A percentile compares a stretch with the other conserved stretches of the same genome.
These are phyloP conservation scores for Solanum paucissectum DNA, from an alignment of 257 asterid genomes.

Conservation along the genomic window DNA sequence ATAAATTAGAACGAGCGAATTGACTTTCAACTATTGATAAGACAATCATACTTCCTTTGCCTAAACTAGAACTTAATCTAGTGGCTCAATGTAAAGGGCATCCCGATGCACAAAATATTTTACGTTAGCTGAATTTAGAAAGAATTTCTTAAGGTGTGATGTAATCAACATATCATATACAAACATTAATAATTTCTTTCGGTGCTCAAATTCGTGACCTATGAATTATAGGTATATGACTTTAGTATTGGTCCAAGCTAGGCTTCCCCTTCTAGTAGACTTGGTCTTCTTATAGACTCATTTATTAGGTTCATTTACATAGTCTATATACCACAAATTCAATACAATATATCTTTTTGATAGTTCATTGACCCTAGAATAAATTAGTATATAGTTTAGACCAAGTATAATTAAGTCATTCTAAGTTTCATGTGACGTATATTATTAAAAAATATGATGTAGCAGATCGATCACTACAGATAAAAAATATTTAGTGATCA, in stretches of 20 bases:
- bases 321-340: background rate
- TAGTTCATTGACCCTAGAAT: background rate
- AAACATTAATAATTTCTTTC: background rate
- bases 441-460: background rate
- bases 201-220: accelerated
- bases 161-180: background rate
- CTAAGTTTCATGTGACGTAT: background rate
- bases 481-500: no score
- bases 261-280: background rate
- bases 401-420: background rate
- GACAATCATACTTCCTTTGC: background rate
- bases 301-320: background rate
- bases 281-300: background rate
- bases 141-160: accelerated
- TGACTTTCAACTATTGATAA: background rate
- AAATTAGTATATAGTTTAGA: background rate
- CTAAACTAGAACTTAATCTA: background rate
- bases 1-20: background rate
- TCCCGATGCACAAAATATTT: background rate
- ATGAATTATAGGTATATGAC: no score
- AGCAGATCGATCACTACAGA: no score
- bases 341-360: background rate
- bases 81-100: no score
- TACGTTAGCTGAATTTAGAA: background rate
- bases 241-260: background rate